Evolutionary conservation across 2,329 filamentous ascomycete species (phyloP), one percentile per base, ranked within the genome.

Genomic region (Thermomyces lanuginosus): DNA sequence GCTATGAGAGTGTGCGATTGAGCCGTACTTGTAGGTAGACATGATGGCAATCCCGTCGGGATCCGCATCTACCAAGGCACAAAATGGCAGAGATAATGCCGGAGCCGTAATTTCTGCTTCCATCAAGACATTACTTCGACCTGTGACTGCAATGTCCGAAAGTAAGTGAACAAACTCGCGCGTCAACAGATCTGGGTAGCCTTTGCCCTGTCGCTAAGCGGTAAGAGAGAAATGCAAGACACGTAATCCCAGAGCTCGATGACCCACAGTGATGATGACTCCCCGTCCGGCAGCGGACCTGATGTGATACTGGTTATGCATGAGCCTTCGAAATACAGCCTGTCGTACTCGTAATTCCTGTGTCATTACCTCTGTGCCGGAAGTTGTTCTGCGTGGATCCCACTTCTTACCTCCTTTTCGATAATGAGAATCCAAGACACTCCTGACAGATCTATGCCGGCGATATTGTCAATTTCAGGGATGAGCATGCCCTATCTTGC

Each of bases 371-470:
- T 24, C 16, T 19, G 21, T 26, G 20, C 5, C 19, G 5, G 8
- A 4, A n/a, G 24, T 12, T 24, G 11, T 12, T 16, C n/a, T 18
- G 10, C 29, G 12, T 45, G 64, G n/a, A n/a, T n/a, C n/a, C n/a
- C n/a, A n/a, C n/a, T n/a, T n/a, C n/a, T n/a, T n/a, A n/a, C 67
- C 55, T 76, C 71, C 51, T 76, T 76, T 41, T 76, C 71, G 13
- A 76, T 51, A 3, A 75, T 56, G 1, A 75, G 48, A 14, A 76
- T 55, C 68, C 68, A 73, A n/a, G 52, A 46, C 8, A 64, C 44
- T n/a, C 43, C 40, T 3, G 46, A 44, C 14, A 68, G 43, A 27
- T 64, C 49, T 5, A 69, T 36, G 1, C 40, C 43, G 4, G 63
- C 51, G n/a, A 55, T 44, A 4, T 61, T 53, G 23, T 55, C 48